Evolutionary conservation across 805 yeast species (phyloP).

Genomic region (Suhomyces emberorum): DNA sequence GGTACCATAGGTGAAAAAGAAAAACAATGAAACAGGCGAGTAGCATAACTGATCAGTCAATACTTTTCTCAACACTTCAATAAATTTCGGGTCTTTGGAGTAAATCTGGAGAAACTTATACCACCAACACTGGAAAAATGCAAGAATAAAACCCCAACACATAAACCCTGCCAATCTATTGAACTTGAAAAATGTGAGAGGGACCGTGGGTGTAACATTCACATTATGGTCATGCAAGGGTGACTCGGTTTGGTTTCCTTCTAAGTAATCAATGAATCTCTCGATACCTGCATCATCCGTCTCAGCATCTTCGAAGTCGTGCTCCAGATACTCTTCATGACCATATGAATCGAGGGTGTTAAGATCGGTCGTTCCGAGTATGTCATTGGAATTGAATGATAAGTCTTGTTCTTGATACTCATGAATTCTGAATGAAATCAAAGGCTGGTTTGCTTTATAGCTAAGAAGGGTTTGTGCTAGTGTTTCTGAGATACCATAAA

Average conservation of each 20-base stretch:
- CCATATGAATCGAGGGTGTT: conserved; percentile 1
- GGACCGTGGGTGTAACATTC: conserved; percentile 9
- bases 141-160: conserved; percentile 81
- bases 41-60: conserved; percentile 85
- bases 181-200: conserved; percentile 53
- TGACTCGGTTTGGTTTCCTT: conserved; percentile 20
- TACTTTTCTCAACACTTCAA: conserved; percentile 82
- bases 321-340: conserved; percentile 1
- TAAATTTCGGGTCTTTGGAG: conserved; percentile 76
- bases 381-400: conserved; percentile 20
- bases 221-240: neutral
- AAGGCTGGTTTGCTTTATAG: conserved; percentile 21
- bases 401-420: conserved; percentile 11
- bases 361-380: neutral
- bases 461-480: conserved; percentile 70
- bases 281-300: conserved; percentile 27
- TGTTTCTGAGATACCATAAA: conserved; percentile 89
- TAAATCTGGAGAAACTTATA: conserved; percentile 79
- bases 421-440: conserved; percentile 18
- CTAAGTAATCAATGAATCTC: conserved; percentile 33
- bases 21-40: conserved; percentile 79
- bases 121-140: conserved; percentile 88
- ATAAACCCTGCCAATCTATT: conserved; percentile 74
- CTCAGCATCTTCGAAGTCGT: conserved; percentile 3
- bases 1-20: conserved; percentile 82